Evolutionary conservation across 2,329 filamentous ascomycete genomes (phyloP).

Genomic region (Cadophora sp.): DNA sequence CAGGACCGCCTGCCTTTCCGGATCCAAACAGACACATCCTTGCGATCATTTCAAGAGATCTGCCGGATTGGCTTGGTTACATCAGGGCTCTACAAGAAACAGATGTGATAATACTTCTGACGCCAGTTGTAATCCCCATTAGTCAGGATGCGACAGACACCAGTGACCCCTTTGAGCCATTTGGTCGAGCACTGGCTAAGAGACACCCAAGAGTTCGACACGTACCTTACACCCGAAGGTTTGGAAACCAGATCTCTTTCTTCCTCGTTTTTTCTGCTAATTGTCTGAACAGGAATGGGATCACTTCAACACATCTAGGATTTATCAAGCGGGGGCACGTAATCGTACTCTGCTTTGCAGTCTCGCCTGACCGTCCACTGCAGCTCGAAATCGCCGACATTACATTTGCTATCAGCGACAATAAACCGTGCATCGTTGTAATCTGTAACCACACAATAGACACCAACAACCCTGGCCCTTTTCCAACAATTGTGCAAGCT

Average conservation of each 20-base stretch:
- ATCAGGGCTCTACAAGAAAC: slow-evolving; percentile 53
- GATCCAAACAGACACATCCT: slow-evolving; percentile 3
- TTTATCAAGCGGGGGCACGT: slow-evolving; percentile 44
- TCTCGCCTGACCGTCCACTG: slow-evolving; percentile 52
- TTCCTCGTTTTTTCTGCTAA: slow-evolving; percentile 16
- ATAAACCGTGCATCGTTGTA: slow-evolving; percentile 58
- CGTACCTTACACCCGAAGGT: slow-evolving; percentile 70
- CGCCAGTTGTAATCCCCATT: slow-evolving; percentile 59
- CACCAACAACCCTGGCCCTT: slow-evolving; percentile 48
- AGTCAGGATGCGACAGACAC: slow-evolving; percentile 50
- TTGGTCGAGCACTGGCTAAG: slow-evolving; percentile 68
- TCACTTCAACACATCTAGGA: slow-evolving; percentile 53
- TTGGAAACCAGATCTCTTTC: not conserved
- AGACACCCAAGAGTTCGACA: slow-evolving; percentile 70
- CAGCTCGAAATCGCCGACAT: slow-evolving; percentile 58
- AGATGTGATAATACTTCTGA: slow-evolving; percentile 66
- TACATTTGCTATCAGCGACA: slow-evolving; percentile 49
- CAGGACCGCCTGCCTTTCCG: not conserved
- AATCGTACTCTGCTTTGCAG: slow-evolving; percentile 56
- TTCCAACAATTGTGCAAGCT: slow-evolving; percentile 60
- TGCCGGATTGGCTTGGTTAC: slow-evolving; percentile 55
- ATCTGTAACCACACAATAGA: slow-evolving; percentile 56
- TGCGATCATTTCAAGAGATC: slow-evolving; percentile 38
- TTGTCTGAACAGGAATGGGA: slow-evolving; percentile 45
- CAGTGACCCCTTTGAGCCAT: slow-evolving; percentile 74